Percentiles rank a stretch among this genome's conserved stretches.
Evolutionary conservation across 2,329 filamentous ascomycete species (phyloP).

Genomic region (Sphaceloma murrayae): DNA sequence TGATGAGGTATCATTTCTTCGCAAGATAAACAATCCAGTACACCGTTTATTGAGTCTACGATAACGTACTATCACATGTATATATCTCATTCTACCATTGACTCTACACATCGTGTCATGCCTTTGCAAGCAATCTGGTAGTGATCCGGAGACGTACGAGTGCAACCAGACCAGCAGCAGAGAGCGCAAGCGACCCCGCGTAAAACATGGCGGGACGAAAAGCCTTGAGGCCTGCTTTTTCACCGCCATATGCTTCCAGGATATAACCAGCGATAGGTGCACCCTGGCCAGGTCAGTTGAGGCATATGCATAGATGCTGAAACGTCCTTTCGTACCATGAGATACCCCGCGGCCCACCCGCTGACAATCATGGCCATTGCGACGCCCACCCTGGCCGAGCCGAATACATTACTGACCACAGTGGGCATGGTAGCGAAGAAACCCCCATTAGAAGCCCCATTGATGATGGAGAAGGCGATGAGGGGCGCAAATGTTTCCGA

Average conservation of each 20-base stretch:
- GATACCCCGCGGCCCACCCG: slow-evolving; percentile 52
- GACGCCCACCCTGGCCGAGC: slow-evolving; percentile 43
- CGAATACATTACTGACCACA: slow-evolving; percentile 51
- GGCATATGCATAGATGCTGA: slow-evolving; percentile 20
- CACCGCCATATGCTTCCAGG: slow-evolving; percentile 46
- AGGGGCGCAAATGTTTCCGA: slow-evolving; percentile 46
- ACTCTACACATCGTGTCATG: background rate
- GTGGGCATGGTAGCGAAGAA: slow-evolving; percentile 58
- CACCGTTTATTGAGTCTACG: too few relatives aligned
- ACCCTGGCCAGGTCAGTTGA: slow-evolving; percentile 28
- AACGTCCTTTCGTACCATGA: slow-evolving; percentile 40
- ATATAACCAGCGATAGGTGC: slow-evolving; percentile 53
- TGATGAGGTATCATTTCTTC: too few relatives aligned
- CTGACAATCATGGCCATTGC: slow-evolving; percentile 55
- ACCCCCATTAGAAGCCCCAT: slow-evolving; percentile 51
- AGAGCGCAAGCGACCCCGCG: slow-evolving; percentile 31
- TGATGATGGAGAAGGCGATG: slow-evolving; percentile 49
- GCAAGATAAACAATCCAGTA: too few relatives aligned
- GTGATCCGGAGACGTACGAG: slow-evolving; percentile 6
- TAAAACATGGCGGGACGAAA: slow-evolving; percentile 55
- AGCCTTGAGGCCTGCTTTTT: slow-evolving; percentile 40
- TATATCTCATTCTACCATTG: too few relatives aligned
- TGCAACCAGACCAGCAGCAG: slow-evolving; percentile 6
- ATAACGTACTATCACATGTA: too few relatives aligned
- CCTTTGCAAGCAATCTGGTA: slow-evolving; percentile 2